A percentile compares a stretch with the other conserved stretches of the same genome.
Evolutionary conservation across 805 yeast species (phyloP).

Genomic region (Lipomyces oligophaga): DNA sequence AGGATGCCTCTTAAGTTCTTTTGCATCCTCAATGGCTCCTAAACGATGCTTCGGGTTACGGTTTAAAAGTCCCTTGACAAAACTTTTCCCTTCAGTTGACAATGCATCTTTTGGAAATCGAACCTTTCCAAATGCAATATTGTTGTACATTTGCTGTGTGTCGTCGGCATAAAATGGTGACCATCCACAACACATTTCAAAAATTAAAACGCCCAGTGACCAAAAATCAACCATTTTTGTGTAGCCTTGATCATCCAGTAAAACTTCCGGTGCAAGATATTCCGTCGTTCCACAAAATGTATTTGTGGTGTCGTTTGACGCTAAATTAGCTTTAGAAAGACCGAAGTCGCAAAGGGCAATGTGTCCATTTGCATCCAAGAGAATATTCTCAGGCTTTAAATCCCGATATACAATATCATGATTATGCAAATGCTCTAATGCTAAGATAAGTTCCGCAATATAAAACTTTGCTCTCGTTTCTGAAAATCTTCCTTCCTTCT

Average conservation of each 20-base stretch:
- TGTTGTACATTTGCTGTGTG: slow-evolving; percentile 98
- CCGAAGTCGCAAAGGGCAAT: slow-evolving; percentile 98
- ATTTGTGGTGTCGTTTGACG: slow-evolving; percentile 81
- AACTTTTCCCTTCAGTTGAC: slow-evolving; percentile 87
- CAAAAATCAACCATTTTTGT: slow-evolving; percentile 99
- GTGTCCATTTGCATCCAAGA: slow-evolving; percentile 95
- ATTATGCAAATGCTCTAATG: slow-evolving; percentile 90
- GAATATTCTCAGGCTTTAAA: slow-evolving; percentile 92
- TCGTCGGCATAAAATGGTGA: slow-evolving; percentile 97
- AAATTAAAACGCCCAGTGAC: slow-evolving; percentile 94
- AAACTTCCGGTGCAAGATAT: slow-evolving; percentile 93
- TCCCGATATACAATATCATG: slow-evolving; percentile 95
- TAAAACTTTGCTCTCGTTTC: slow-evolving; percentile 95
- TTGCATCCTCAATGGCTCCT: slow-evolving; percentile 87
- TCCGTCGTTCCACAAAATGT: slow-evolving; percentile 99
- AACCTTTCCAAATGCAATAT: slow-evolving; percentile 97
- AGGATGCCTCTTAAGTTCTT: slow-evolving; percentile 87
- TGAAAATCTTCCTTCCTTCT: slow-evolving; percentile 88
- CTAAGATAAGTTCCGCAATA: slow-evolving; percentile 91
- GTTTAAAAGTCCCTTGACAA: slow-evolving; percentile 90
- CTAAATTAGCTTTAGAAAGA: slow-evolving; percentile 84
- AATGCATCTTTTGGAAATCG: slow-evolving; percentile 94
- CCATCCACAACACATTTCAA: slow-evolving; percentile 99
- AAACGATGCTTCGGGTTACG: slow-evolving; percentile 94
- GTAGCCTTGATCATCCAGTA: slow-evolving; percentile 92